phyloP scores from a whole-genome alignment of 2,329 filamentous ascomycete species.

The Sporothrix humicola region DNA sequence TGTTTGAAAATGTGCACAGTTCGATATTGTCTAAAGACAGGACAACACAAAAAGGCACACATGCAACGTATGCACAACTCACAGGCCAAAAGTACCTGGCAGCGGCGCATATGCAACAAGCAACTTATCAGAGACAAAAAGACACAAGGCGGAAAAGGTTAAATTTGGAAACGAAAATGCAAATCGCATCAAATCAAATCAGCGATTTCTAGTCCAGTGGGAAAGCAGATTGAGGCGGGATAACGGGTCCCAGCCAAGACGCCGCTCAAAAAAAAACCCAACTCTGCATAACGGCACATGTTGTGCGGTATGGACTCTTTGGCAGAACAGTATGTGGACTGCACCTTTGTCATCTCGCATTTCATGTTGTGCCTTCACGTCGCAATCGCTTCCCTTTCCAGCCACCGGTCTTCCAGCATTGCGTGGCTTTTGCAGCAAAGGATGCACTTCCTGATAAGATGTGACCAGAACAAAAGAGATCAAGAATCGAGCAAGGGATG shows the following conservation, averaged over 20 bases:
- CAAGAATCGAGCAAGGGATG: not conserved
- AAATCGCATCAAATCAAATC: not conserved
- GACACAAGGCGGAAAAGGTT: not conserved
- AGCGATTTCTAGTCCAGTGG: not conserved
- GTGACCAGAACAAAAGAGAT: not conserved
- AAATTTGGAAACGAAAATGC: constrained; percentile 16
- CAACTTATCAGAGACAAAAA: not conserved
- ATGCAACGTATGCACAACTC: not conserved
- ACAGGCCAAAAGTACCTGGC: not conserved
- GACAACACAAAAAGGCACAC: too few relatives aligned
- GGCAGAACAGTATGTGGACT: not conserved
- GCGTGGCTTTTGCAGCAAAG: not conserved
- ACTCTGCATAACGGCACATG: constrained; percentile 23
- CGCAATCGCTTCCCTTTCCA: not conserved
- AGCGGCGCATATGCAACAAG: not conserved
- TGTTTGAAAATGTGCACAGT: too few relatives aligned
- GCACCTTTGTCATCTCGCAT: not conserved
- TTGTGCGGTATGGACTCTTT: not conserved
- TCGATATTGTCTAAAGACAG: too few relatives aligned
- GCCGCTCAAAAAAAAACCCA: not conserved
- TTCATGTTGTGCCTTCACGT: too few relatives aligned
- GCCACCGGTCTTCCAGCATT: not conserved
- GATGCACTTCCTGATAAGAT: not conserved
- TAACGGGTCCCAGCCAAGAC: constrained; percentile 13
- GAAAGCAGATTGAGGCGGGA: constrained; percentile 9